Conservation (phyloP, 2,329 filamentous ascomycete genomes). For the Trichoderma oligosporum region DNA sequence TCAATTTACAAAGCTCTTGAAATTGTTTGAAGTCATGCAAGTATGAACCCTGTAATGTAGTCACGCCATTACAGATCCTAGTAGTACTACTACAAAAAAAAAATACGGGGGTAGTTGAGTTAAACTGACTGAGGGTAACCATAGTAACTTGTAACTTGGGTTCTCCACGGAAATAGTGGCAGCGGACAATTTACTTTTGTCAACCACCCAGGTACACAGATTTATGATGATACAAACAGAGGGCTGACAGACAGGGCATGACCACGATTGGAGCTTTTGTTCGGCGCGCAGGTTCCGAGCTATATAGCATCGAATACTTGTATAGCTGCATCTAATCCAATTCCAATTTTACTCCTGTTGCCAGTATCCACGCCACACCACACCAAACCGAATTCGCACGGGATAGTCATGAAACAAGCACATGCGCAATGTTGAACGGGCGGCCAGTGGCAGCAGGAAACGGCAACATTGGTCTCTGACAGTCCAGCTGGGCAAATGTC, state of each 20-base stretch:
- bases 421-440: constrained; percentile 1
- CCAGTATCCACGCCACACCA: not conserved
- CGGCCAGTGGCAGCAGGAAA: constrained; percentile 4
- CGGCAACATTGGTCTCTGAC: not conserved
- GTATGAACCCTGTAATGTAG: constrained; percentile 4
- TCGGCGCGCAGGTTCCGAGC: constrained; percentile 15
- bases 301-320: not conserved
- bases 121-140: constrained; percentile 7
- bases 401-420: constrained; percentile 1
- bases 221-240: not conserved
- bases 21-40: constrained; percentile 9
- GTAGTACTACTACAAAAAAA: not conserved
- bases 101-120: not conserved
- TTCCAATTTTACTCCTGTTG: not conserved
- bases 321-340: constrained; percentile 1
- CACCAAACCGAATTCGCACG: too few species aligned
- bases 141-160: constrained; percentile 16
- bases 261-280: constrained; percentile 1
- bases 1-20: not conserved
- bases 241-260: constrained; percentile 10
- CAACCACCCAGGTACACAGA: not conserved
- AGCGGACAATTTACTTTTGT: not conserved
- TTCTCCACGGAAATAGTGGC: not conserved
- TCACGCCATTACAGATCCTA: constrained; percentile 8
- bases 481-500: constrained; percentile 18